phyloP scores from a whole-genome alignment of 2,329 filamentous ascomycete species.

The Fusarium chuoi region DNA sequence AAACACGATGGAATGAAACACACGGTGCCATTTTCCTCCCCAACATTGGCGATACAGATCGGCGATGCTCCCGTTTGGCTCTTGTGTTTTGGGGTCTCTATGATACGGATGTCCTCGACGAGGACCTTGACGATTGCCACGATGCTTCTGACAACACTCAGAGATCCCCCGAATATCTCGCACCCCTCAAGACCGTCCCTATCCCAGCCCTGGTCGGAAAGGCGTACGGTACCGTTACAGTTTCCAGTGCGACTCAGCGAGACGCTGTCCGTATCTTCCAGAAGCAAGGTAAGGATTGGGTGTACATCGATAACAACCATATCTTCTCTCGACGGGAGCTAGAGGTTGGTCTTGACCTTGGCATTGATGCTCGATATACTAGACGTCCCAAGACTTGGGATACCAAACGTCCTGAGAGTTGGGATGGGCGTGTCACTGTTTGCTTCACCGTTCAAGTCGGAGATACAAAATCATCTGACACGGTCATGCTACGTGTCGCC shows the following conservation, averaged over 20 bases:
- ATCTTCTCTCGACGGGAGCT: constrained; percentile 44
- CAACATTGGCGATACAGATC: constrained; percentile 48
- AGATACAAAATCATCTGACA: constrained; percentile 22
- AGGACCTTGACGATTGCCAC: constrained; percentile 44
- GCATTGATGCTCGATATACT: constrained; percentile 48
- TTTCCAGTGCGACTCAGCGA: neutral
- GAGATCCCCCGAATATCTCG: constrained; percentile 43
- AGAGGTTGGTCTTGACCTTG: constrained; percentile 45
- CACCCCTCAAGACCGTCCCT: constrained; percentile 47
- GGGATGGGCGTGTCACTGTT: constrained; percentile 42
- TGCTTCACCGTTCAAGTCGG: constrained; percentile 44
- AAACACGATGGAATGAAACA: constrained; percentile 34
- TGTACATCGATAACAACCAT: constrained; percentile 33
- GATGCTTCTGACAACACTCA: constrained; percentile 49
- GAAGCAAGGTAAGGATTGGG: constrained; percentile 38
- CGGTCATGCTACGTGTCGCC: constrained; percentile 47
- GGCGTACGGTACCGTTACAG: constrained; percentile 19
- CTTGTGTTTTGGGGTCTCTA: neutral
- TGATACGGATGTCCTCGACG: constrained; percentile 6
- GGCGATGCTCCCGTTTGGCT: constrained; percentile 37
- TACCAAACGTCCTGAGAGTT: neutral
- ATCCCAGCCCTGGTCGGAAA: constrained; percentile 16
- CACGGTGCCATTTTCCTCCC: constrained; percentile 50
- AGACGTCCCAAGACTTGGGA: neutral
- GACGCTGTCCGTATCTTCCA: constrained; percentile 43